Evolutionary conservation across 495 filamentous ascomycete species (phyloP), one percentile per base, ranked within the genome.

Genomic region (Wilcoxina mikolae): DNA sequence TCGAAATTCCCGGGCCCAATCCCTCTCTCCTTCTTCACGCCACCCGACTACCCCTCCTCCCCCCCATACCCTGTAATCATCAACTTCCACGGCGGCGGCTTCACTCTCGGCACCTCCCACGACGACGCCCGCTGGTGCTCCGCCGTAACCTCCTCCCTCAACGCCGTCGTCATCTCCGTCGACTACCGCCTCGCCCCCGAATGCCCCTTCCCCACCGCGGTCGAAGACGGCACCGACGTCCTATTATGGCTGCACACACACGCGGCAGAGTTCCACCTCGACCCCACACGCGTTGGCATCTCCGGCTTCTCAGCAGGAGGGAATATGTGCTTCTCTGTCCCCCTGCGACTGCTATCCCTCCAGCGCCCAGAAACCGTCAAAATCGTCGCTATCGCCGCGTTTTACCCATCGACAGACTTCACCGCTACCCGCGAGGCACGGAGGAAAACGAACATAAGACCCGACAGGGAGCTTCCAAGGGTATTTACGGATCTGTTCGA

Each of bases 231-330:
- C 1, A 80, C 79, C 4, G 82, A 83, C 41, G 81, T 82, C 0
- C 55, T 87, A 0, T 68, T 85, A 4, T 83, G 82, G 60, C 27
- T 49, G 11, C 15, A 49, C 2, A n/a, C 46, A 15, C 46, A 49
- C 20, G 46, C 46, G 24, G 27, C 25, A 18, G 67, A 68, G 0
- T 49, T 28, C 46, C 5, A 9, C 2, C 60, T 88, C 43, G 78
- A 85, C 67, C 54, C 76, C 27, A 70, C 73, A 42, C 68, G 79
- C 48, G 77, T 95, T 15, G 84, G 80, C 2, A 69, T 89, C 9
- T 85, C 77, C 3, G 89, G 89, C 15, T 96, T 96, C 69, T 87
- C 82, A 0, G 85, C 86, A 1, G 90, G 90, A 2, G 90, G 80
- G 11, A 96, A 95, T 61, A 77, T 94, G 58, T 77, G 80, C 23